Conservation (phyloP, 2,329 filamentous ascomycete species). For the Xylaria sp. region DNA sequence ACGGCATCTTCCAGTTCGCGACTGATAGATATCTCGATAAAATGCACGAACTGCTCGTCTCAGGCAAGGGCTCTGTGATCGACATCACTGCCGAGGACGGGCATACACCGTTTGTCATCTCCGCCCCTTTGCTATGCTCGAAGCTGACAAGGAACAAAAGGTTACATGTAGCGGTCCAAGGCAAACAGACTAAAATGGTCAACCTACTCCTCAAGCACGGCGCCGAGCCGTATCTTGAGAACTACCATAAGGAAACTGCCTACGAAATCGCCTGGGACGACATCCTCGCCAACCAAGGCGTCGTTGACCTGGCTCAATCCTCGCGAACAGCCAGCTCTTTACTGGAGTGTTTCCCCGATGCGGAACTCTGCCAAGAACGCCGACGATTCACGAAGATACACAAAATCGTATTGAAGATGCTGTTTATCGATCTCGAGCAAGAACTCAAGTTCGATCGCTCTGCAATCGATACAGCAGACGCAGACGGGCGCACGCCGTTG, state of each 20-base stretch:
- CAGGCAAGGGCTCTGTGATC: neutral
- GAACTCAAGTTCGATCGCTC: neutral
- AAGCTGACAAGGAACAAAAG: neutral
- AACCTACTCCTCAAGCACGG: neutral
- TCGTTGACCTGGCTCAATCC: neutral
- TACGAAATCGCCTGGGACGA: neutral
- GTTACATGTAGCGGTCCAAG: neutral
- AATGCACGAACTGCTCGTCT: neutral
- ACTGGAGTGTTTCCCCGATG: neutral
- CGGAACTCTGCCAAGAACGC: neutral
- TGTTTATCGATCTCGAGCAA: neutral
- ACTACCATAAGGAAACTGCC: neutral
- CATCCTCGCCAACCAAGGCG: neutral
- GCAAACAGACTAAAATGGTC: neutral
- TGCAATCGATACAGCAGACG: neutral
- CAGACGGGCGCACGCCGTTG: neutral
- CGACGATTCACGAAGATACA: neutral
- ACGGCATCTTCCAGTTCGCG: neutral
- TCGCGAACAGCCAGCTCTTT: neutral
- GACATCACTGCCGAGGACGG: neutral
- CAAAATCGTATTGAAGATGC: neutral
- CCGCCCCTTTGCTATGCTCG: neutral
- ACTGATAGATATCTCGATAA: neutral
- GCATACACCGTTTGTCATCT: neutral
- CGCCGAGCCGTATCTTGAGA: slow-evolving; percentile 1